phyloP scores from a whole-genome alignment of 768 basidiomycete species.

The Termitomyces sp. region DNA sequence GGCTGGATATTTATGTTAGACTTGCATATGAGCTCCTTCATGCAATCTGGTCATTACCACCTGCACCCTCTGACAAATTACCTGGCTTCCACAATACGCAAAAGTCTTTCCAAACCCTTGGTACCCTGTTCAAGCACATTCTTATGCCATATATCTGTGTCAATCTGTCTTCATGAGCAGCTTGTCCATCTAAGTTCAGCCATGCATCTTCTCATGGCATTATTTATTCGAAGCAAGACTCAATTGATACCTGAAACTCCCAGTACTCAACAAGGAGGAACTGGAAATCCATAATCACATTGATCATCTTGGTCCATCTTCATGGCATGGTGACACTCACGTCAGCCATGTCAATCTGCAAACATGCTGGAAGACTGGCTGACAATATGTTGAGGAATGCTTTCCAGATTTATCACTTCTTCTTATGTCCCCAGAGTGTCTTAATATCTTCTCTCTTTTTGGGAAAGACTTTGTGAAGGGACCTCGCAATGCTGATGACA shows the following conservation, averaged over 20 bases:
- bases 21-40: too few species aligned
- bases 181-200: too few species aligned
- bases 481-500: not conserved
- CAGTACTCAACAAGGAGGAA: conserved; percentile 20
- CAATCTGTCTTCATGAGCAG: too few species aligned
- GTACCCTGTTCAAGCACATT: too few species aligned
- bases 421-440: not conserved
- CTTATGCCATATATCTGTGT: too few species aligned
- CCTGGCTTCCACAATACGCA: too few species aligned
- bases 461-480: not conserved
- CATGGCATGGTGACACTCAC: conserved; percentile 28
- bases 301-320: conserved; percentile 34
- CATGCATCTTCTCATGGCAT: too few species aligned
- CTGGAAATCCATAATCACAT: conserved; percentile 16
- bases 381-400: not conserved
- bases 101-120: too few species aligned
- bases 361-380: conserved; percentile 9
- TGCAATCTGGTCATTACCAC: too few species aligned
- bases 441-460: not conserved
- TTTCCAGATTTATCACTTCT: not conserved
- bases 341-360: conserved; percentile 21
- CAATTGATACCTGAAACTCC: conserved; percentile 30
- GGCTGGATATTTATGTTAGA: too few species aligned
- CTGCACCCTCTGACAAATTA: too few species aligned
- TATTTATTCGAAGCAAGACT: too few species aligned